Evolutionary conservation across 108 stramenopile species (phyloP).

Genomic region (Skeletonema marinoi): DNA sequence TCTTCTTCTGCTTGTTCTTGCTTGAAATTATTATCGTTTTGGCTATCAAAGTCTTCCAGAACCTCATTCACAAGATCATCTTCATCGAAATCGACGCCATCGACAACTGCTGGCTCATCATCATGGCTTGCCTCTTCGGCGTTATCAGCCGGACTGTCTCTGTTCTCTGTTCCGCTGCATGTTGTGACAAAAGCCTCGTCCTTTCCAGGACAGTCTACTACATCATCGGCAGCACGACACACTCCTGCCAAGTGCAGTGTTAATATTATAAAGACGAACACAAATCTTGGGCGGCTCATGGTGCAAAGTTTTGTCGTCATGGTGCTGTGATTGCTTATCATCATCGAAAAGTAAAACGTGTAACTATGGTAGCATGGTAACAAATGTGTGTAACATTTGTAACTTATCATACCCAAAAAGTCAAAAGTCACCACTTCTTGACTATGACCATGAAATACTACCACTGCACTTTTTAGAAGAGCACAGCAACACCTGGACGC

Average conservation of each 20-base stretch:
- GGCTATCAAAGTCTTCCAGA: conserved; percentile 10
- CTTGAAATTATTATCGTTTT: not conserved
- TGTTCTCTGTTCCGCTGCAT: conserved; percentile 17
- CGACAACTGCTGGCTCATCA: not conserved
- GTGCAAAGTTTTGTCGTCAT: not conserved
- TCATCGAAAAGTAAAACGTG: too few species aligned
- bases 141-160: not conserved
- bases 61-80: conserved; percentile 29
- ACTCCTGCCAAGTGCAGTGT: not conserved
- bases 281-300: not conserved
- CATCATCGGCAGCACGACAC: not conserved
- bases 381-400: too few species aligned
- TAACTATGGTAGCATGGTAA: too few species aligned
- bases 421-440: too few species aligned
- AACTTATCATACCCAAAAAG: too few species aligned
- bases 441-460: too few species aligned
- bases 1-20: not conserved
- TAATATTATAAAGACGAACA: not conserved
- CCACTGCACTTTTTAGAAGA: too few species aligned
- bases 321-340: too few species aligned
- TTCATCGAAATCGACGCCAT: conserved; percentile 15
- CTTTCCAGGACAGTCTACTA: conserved; percentile 26
- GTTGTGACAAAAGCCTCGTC: conserved; percentile 41
- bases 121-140: not conserved
- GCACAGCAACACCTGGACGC: too few species aligned